Evolutionary conservation across 2,329 filamentous ascomycete species (phyloP), one percentile per base, ranked within the genome.

Genomic region (Botryotinia calthae): DNA sequence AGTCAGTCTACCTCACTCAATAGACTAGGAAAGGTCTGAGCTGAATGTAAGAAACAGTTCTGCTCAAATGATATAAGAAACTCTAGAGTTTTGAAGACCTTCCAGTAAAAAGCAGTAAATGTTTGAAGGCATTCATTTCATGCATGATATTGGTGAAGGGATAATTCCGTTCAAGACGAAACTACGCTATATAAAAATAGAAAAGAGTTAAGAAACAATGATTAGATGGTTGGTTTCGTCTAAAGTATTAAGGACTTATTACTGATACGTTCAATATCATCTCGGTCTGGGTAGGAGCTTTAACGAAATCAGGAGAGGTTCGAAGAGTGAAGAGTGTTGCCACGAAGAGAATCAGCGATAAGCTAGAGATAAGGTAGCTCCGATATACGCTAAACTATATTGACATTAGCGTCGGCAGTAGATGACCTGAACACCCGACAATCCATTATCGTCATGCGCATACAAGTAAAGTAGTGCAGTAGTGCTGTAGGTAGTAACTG

Each of bases 371-470:
- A 51, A 34, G 31, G 22, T 10, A 42, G 37, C 59, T 40, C 34
- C 2, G 20, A 14, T 25, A 1, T 0, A 48, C 28, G 12, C 58
- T 70, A 70, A 22, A 4, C 42, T n/a, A 18, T 25, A 70, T 31
- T 12, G 0, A 1, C 10, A 9, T 63, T 70, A 64, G 68, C 68
- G 56, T 51, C 68, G 68, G 68, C 6, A 7, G 34, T 48, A 51
- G 22, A 14, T 51, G 8, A 4, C 9, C 28, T 28, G 16, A 28
- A 31, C 34, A 9, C 31, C 68, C 68, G 68, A 70, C 4, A 14
- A 20, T 63, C 31, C 31, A 46, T 70, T 70, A 63, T 70, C 56
- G 22, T 63, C 56, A 63, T 70, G 67, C 67, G 67, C 67, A 20
- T 40, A 42, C 37, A 10, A 9, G 37, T 7, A 37, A 37, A 8